phyloP scores from a whole-genome alignment of 2,329 filamentous ascomycete species.

The Tetracladium maxilliforme region DNA sequence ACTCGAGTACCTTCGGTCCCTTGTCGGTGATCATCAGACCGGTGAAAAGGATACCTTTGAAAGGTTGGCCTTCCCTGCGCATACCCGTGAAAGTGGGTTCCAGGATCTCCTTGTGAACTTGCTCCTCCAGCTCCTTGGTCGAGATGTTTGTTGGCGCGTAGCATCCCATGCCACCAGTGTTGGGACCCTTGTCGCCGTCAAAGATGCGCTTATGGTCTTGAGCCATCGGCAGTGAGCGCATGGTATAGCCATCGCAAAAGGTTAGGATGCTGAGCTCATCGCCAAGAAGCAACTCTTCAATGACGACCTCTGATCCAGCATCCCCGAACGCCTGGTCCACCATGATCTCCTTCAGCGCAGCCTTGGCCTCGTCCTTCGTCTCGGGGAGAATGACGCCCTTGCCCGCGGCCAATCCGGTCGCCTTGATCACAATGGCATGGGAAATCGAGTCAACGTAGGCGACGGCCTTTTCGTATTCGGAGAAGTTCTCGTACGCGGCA shows the following conservation, averaged over 20 bases:
- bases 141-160: slow-evolving; percentile 83
- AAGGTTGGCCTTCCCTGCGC: slow-evolving; percentile 62
- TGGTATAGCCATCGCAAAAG: slow-evolving; percentile 79
- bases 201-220: slow-evolving; percentile 95
- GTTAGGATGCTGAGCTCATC: slow-evolving; percentile 86
- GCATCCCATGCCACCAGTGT: slow-evolving; percentile 96
- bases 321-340: slow-evolving; percentile 70
- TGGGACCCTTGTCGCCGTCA: slow-evolving; percentile 79
- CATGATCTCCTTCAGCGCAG: slow-evolving; percentile 83
- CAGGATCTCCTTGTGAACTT: slow-evolving; percentile 70
- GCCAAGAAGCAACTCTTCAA: slow-evolving; percentile 84
- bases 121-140: slow-evolving; percentile 56
- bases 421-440: slow-evolving; percentile 84
- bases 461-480: slow-evolving; percentile 55
- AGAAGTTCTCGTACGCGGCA: slow-evolving; percentile 81
- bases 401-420: slow-evolving; percentile 77
- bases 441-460: slow-evolving; percentile 58
- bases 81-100: slow-evolving; percentile 83
- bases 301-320: slow-evolving; percentile 82
- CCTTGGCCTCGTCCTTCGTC: slow-evolving; percentile 67
- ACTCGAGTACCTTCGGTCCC: slow-evolving; percentile 76
- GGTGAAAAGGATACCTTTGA: slow-evolving; percentile 67
- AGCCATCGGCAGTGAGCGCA: slow-evolving; percentile 72
- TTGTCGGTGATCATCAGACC: slow-evolving; percentile 83
- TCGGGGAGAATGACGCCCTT: slow-evolving; percentile 89